A percentile compares a stretch with the other conserved stretches of the same genome.
These are phyloP conservation scores for Capsicum rhomboideum DNA, from an alignment of 257 asterid genomes.

Conservation along the genomic window DNA sequence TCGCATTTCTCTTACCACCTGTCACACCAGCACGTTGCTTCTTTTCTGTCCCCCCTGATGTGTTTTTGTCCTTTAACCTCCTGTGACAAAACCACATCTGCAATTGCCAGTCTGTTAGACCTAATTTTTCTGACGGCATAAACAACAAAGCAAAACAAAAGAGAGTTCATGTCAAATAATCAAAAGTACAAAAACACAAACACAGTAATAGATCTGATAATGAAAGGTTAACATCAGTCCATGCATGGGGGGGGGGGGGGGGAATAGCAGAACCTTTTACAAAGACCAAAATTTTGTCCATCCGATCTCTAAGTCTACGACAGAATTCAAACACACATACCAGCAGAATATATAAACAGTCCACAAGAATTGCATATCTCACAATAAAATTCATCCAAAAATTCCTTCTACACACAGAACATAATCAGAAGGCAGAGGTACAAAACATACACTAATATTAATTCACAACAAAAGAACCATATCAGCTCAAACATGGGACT, in stretches of 20 bases:
- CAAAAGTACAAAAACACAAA: neutral
- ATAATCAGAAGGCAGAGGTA: neutral
- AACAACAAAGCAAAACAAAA: neutral
- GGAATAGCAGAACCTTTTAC: neutral
- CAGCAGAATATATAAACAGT: neutral
- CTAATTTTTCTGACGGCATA: conserved; percentile 64
- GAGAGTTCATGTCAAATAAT: neutral
- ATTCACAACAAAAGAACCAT: neutral
- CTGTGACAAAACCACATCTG: conserved; percentile 99
- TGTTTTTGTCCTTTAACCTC: conserved; percentile 90
- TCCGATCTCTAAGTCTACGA: no score
- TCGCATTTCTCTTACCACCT: conserved; percentile 45
- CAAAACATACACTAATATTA: neutral
- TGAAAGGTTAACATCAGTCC: neutral
- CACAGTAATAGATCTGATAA: neutral
- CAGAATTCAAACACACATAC: neutral
- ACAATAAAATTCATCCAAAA: neutral
- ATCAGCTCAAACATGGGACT: neutral
- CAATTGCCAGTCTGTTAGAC: conserved; percentile 82
- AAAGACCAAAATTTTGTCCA: neutral
- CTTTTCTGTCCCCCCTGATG: conserved; percentile 44
- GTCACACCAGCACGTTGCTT: conserved; percentile 43
- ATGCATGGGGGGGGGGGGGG: no score
- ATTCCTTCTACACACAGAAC: neutral
- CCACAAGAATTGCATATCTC: neutral